A percentile compares a stretch with the other conserved stretches of the same genome.
These are phyloP conservation scores for Graphium sp. DNA, from an alignment of 2,329 filamentous ascomycete species.

Conservation along the genomic window DNA sequence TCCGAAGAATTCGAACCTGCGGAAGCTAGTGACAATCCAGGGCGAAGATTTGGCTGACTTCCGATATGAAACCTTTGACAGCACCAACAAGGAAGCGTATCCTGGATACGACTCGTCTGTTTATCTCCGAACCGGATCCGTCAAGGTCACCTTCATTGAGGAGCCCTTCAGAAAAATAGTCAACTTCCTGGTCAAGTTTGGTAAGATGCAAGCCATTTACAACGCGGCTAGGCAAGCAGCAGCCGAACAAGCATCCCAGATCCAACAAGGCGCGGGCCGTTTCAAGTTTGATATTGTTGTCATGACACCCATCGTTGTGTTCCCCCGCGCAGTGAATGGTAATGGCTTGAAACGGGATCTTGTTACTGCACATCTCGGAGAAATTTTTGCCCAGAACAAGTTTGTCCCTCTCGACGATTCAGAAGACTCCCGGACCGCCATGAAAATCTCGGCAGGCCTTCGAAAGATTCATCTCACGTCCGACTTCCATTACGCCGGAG, in stretches of 20 bases:
- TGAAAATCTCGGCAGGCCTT: constrained; percentile 81
- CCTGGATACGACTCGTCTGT: constrained; percentile 92
- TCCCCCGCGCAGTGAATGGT: constrained; percentile 61
- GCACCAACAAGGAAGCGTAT: constrained; percentile 51
- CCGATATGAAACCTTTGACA: constrained; percentile 89
- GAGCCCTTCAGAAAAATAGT: constrained; percentile 98
- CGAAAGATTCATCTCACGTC: constrained; percentile 85
- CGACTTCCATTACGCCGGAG: constrained; percentile 63
- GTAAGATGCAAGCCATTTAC: constrained; percentile 98
- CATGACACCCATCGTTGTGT: constrained; percentile 91
- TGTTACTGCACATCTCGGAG: constrained; percentile 83
- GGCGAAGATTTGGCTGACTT: constrained; percentile 94
- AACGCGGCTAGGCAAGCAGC: constrained; percentile 93
- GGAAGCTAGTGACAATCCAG: constrained; percentile 84
- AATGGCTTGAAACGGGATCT: constrained; percentile 60
- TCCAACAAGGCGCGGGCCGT: constrained; percentile 77
- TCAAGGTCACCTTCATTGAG: constrained; percentile 93
- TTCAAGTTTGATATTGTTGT: constrained; percentile 90
- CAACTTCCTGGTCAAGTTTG: constrained; percentile 95
- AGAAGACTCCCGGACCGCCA: constrained; percentile 56
- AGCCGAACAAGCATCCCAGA: constrained; percentile 79
- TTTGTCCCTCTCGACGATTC: constrained; percentile 75
- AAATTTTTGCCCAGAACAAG: constrained; percentile 92
- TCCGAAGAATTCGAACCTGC: constrained; percentile 60
- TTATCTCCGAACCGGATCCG: constrained; percentile 77